Percentiles rank a stretch among this genome's conserved stretches.
phyloP scores from a whole-genome alignment of 345 rosid genomes.

The Pugionium dolabratum region DNA sequence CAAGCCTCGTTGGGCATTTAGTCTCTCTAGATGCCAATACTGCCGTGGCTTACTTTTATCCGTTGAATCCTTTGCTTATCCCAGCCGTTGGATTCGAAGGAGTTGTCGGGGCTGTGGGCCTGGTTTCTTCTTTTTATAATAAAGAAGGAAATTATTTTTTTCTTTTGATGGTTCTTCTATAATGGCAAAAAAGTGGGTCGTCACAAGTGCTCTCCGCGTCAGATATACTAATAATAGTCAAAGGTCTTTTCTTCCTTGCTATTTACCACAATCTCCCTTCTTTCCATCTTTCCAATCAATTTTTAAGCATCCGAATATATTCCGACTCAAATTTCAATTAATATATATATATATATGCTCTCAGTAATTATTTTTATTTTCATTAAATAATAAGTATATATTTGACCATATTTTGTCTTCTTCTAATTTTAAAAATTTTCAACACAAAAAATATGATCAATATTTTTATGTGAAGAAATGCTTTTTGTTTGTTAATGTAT shows the following conservation, averaged over 20 bases:
- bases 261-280: constrained; percentile 27
- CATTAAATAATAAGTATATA: too few relatives aligned
- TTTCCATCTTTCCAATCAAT: background rate
- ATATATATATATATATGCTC: too few relatives aligned
- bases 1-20: constrained; percentile 31
- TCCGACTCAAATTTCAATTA: too few relatives aligned
- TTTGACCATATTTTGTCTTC: too few relatives aligned
- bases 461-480: too few relatives aligned
- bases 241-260: constrained; percentile 11
- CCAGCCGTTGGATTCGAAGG: constrained; percentile 42
- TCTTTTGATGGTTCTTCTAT: constrained; percentile 14
- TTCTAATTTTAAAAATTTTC: too few relatives aligned
- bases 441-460: too few relatives aligned
- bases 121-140: background rate
- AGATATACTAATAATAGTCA: constrained; percentile 16
- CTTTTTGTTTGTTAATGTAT: too few relatives aligned
- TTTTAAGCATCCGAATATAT: background rate
- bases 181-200: constrained; percentile 39
- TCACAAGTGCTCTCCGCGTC: constrained; percentile 43
- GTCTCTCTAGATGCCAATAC: constrained; percentile 29
- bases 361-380: too few relatives aligned
- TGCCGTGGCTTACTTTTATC: constrained; percentile 21
- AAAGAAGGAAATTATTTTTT: background rate
- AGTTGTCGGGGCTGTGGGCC: constrained; percentile 26
- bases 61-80: constrained; percentile 32